Conservation (phyloP, 148 eudicot genomes). For the Vaccinium vitisidaea region DNA sequence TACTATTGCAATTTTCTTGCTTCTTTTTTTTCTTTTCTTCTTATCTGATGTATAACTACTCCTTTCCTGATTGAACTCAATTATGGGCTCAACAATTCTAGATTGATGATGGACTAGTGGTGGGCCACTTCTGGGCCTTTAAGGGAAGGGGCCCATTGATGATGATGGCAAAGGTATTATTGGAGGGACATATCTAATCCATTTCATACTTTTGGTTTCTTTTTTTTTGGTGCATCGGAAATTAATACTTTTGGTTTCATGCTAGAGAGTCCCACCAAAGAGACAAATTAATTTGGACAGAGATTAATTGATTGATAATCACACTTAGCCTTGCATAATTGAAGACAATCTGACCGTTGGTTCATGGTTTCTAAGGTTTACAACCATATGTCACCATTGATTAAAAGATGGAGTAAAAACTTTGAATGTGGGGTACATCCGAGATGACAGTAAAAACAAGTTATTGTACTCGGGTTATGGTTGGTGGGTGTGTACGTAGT, state of each 20-base stretch:
- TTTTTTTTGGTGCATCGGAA: no score
- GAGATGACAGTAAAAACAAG: no score
- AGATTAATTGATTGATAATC: background rate
- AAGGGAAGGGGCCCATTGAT: background rate
- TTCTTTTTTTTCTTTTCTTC: background rate
- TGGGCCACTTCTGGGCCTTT: slow-evolving; percentile 5
- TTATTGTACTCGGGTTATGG: no score
- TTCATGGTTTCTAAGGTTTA: background rate
- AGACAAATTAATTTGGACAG: background rate
- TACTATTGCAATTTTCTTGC: no score
- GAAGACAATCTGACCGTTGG: background rate
- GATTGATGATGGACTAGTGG: background rate
- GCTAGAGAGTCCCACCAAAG: background rate
- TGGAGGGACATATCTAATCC: background rate
- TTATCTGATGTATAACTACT: slow-evolving; percentile 7
- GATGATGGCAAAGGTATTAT: background rate
- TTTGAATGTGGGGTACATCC: background rate
- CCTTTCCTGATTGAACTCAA: background rate
- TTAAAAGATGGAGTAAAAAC: background rate
- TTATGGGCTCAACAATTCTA: background rate
- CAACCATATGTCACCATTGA: background rate
- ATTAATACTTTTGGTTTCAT: background rate
- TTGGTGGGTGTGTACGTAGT: background rate
- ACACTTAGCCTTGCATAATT: background rate
- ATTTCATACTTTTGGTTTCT: background rate